phyloP scores from a whole-genome alignment of 2,329 filamentous ascomycete species.

The Chalaropsis thielavioides region DNA sequence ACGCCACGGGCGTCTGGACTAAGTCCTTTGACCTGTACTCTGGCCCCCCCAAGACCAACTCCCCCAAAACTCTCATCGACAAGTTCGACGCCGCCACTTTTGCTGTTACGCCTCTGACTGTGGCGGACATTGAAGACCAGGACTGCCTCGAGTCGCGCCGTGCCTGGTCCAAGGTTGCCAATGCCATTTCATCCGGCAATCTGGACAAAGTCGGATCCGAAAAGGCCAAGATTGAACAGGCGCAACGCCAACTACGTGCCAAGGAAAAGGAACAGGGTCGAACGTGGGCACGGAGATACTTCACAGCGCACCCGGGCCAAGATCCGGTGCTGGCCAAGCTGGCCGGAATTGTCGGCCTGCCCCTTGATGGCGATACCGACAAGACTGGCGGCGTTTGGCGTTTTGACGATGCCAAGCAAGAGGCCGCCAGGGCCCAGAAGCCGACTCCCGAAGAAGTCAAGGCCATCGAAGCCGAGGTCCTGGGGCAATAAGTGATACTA shows the following conservation, averaged over 20 bases:
- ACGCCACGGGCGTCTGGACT: conserved; percentile 82
- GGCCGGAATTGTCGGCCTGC: conserved; percentile 34
- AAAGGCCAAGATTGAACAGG: conserved; percentile 81
- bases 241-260: conserved; percentile 60
- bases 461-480: conserved; percentile 32
- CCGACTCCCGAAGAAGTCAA: conserved; percentile 29
- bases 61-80: conserved; percentile 37
- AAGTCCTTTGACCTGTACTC: conserved; percentile 67
- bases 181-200: conserved; percentile 60
- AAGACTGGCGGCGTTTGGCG: conserved; percentile 49
- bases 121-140: conserved; percentile 63
- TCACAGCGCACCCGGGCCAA: conserved; percentile 38
- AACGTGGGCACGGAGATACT: conserved; percentile 75
- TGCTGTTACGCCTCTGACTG: conserved; percentile 50
- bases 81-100: conserved; percentile 44
- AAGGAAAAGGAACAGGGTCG: conserved; percentile 60
- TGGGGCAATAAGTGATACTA: conserved; percentile 23
- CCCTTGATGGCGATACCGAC: conserved; percentile 39
- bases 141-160: conserved; percentile 76
- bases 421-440: conserved; percentile 22
- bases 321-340: conserved; percentile 34
- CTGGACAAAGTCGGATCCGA: conserved; percentile 66
- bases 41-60: conserved; percentile 39
- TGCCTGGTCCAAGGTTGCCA: conserved; percentile 76
- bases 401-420: conserved; percentile 36